Evolutionary conservation across 108 stramenopile species (phyloP), one percentile per base, ranked within the genome.

Genomic region (Mediolabrus comicus): DNA sequence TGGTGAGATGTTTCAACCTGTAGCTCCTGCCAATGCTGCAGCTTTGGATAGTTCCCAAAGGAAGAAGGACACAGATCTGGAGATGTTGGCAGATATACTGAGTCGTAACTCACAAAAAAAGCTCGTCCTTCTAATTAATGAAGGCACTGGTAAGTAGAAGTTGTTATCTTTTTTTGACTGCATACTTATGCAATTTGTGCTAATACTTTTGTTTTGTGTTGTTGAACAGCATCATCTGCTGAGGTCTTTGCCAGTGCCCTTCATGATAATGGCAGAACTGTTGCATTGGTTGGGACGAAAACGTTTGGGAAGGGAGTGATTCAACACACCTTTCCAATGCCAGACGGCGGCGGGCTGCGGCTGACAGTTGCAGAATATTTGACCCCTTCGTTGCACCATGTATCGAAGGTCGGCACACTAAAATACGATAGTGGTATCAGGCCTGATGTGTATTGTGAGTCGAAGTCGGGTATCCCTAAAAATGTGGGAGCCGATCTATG

Each of bases 251-350:
- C 83, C 6, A 74, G 87, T 33, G 75, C 89, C 0, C 71, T 93
- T 11, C 87, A 84, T 41, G 92, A 93, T 62, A 93, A 93, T 79
- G 87, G 83, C 32, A 82, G 92, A 61, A 80, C 86, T 12, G 75
- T 87, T 13, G 88, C 89, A 38, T 38, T 87, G 19, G 78, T 93
- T 9, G 92, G 92, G 9, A 86, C 86, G 70, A 82, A 86, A 33
- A 87, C 83, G 1, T 93, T 80, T 70, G 92, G 92, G 1, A 93
- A 93, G 71, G 77, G 83, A 12, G 64, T 90, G 26, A 92, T 93
- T 56, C 92, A 89, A 55, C 92, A 93, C 58, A 93, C 92, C n/a
- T 93, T 93, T 69, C 92, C 92, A 4, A 83, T 90, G 84, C 92
- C 89, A 2, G 94, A 95, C 66, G 94, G 94, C 16, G 94, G 91